Evolutionary conservation across 1,284 basidiomycete species (phyloP).

Genomic region (Trichosporon asahii): DNA sequence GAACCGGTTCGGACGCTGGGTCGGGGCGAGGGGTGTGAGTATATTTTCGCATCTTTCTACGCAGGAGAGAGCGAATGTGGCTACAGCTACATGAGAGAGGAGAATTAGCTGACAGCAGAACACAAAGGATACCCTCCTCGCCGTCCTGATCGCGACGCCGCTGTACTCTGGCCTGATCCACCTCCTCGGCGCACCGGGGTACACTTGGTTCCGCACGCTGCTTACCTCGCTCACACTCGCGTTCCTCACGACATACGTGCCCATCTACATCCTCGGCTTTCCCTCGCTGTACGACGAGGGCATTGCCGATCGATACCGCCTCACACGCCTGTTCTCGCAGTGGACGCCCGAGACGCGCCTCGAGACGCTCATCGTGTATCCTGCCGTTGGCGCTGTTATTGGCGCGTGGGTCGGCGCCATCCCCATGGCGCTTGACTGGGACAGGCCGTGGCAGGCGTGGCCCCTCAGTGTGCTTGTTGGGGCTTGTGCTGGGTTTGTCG

Average conservation of each 20-base stretch:
- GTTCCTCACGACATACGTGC: slow-evolving; percentile 64
- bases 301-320: slow-evolving; percentile 50
- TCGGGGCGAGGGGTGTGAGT: slow-evolving; percentile 40
- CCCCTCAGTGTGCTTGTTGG: slow-evolving; percentile 68
- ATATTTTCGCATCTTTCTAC: too few species aligned
- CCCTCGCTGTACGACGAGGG: slow-evolving; percentile 54
- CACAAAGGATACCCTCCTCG: slow-evolving; percentile 57
- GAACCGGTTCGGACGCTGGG: slow-evolving; percentile 61
- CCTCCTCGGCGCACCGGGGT: slow-evolving; percentile 71
- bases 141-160: slow-evolving; percentile 59
- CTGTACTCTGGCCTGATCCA: slow-evolving; percentile 58
- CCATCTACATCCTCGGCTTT: slow-evolving; percentile 66
- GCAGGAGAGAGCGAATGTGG: neutral
- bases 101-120: slow-evolving; percentile 14
- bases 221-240: slow-evolving; percentile 67
- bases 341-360: slow-evolving; percentile 64
- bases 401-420: slow-evolving; percentile 77
- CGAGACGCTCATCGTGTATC: slow-evolving; percentile 76
- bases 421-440: slow-evolving; percentile 89
- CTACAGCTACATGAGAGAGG: too few species aligned
- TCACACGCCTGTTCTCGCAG: slow-evolving; percentile 74
- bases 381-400: slow-evolving; percentile 65
- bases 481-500: slow-evolving; percentile 65
- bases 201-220: slow-evolving; percentile 61
- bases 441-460: slow-evolving; percentile 90